These are phyloP conservation scores for Cladosporium sp. DNA, from an alignment of 2,329 filamentous ascomycete genomes.

Conservation along the genomic window DNA sequence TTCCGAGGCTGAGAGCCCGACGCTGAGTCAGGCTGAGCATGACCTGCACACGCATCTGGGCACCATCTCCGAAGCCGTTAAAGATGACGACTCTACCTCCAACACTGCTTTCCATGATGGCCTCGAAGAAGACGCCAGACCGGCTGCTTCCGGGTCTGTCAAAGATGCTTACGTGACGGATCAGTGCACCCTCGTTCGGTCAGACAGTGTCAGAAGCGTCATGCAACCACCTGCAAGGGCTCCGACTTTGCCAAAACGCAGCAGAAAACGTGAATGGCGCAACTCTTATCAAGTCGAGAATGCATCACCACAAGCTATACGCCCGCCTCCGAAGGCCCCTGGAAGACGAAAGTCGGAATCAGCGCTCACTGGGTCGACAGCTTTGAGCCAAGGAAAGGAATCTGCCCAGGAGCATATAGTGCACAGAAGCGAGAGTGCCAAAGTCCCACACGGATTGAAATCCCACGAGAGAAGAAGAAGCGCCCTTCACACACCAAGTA, in stretches of 20 bases:
- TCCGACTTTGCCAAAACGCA: conserved; percentile 38
- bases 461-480: background rate
- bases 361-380: background rate
- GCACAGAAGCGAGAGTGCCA: conserved; percentile 6
- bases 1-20: conserved; percentile 36
- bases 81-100: background rate
- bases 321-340: conserved; percentile 9
- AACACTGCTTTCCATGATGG: background rate
- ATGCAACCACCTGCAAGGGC: conserved; percentile 28
- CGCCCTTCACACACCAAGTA: no score
- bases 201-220: conserved; percentile 25
- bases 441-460: background rate
- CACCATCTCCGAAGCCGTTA: conserved; percentile 15
- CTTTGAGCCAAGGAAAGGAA: background rate
- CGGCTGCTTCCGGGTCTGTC: no score
- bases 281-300: conserved; percentile 3
- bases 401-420: no score
- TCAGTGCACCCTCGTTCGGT: background rate
- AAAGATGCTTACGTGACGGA: no score
- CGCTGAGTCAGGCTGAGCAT: conserved; percentile 43
- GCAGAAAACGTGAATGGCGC: conserved; percentile 38
- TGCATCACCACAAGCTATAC: background rate
- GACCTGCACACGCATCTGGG: conserved; percentile 30
- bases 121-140: no score
- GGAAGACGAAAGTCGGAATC: conserved; percentile 10